Conservation (phyloP, 768 basidiomycete species). For the Suillus placidus region DNA sequence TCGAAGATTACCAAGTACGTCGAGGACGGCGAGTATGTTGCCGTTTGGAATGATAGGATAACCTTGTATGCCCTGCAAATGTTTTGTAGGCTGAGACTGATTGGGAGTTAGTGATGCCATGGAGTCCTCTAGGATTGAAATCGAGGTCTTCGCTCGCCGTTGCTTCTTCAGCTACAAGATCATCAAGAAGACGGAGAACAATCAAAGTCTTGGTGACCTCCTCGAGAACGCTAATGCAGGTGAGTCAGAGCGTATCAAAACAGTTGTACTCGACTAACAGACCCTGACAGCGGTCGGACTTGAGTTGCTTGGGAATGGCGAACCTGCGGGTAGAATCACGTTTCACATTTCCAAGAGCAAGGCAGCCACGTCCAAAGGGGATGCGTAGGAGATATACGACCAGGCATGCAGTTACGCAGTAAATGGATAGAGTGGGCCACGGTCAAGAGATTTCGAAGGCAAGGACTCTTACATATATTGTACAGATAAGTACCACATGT, state of each 20-base stretch:
- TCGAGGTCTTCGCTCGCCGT: conserved; percentile 34
- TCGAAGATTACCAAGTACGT: conserved; percentile 31
- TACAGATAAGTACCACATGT: background rate
- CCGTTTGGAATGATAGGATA: conserved; percentile 30
- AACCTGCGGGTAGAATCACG: conserved; percentile 31
- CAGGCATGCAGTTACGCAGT: too few relatives aligned
- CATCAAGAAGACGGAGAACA: conserved; percentile 38
- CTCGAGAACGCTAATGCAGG: conserved; percentile 35
- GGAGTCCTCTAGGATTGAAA: conserved; percentile 36
- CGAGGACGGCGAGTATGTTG: conserved; percentile 29
- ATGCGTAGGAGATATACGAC: background rate
- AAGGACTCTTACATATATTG: background rate
- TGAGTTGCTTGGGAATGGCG: conserved; percentile 34
- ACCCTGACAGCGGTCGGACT: conserved; percentile 28
- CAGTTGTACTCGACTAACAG: background rate
- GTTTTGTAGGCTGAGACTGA: background rate
- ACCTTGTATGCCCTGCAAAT: conserved; percentile 23
- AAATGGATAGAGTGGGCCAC: background rate
- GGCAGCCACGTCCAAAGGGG: conserved; percentile 9
- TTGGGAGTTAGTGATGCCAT: conserved; percentile 26
- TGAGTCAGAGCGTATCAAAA: conserved; percentile 18
- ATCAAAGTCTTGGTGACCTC: conserved; percentile 33
- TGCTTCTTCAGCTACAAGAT: conserved; percentile 37
- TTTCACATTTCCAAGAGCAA: conserved; percentile 30
- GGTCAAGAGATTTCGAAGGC: background rate